Evolutionary conservation across 2,329 filamentous ascomycete species (phyloP), one percentile per base, ranked within the genome.

Genomic region (Penicillium paneum): DNA sequence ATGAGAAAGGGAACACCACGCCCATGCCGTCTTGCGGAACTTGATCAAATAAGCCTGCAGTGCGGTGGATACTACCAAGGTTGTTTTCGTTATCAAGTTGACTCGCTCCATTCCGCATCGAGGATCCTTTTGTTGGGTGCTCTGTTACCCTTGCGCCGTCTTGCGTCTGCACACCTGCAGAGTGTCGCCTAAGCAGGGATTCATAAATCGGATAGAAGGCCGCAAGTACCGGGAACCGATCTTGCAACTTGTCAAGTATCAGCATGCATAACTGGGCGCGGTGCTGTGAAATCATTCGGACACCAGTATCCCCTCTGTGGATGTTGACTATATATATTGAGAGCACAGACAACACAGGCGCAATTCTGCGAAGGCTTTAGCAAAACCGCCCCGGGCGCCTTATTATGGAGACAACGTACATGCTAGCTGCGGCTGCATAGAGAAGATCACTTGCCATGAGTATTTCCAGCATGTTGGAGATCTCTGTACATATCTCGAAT

Each of bases 261-360:
- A 56, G 48, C 64, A 67, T 65, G 38, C 62, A 65, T 35, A 66
- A 57, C 3, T 51, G 54, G n/a, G 63, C 60, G 36, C 64, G 58
- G 52, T 65, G 58, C 31, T 67, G 59, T 13, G 64, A 64, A n/a
- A 66, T 58, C 32, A 62, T 51, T 41, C 49, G 57, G 19, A 57
- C 36, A 15, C 58, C 59, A 1, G 52, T 2, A 29, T 56, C 42
- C 2, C 55, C 49, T 35, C 45, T 51, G 39, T 54, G 53, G n/a
- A 67, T 64, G 34, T 62, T 58, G 11, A 55, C 42, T 11, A 62
- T 55, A 21, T 64, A 40, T 17, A 63, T 57, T 7, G 47, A 45
- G 34, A 61, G 57, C 5, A 54, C 49, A 1, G 52, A 58, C 24
- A 62, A 40, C 13, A 57, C 46, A 8, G 61, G 41, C 1, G 61